phyloP scores from a whole-genome alignment of 495 filamentous ascomycete species.

The Penicillium tannophilum region DNA sequence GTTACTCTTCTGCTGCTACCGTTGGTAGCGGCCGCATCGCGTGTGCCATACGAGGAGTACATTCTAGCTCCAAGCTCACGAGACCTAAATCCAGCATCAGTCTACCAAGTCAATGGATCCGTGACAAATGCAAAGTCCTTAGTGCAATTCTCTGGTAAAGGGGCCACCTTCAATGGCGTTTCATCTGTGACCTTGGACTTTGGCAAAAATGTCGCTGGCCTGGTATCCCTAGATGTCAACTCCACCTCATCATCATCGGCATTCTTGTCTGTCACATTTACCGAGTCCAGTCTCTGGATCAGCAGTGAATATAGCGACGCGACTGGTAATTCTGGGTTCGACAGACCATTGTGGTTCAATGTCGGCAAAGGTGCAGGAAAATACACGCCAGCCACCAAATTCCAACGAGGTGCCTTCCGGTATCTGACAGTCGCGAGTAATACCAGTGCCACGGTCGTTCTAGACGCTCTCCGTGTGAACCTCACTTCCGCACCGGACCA shows the following conservation, averaged over 20 bases:
- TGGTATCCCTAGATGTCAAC: constrained; percentile 38
- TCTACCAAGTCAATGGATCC: constrained; percentile 41
- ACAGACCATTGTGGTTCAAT: constrained; percentile 43
- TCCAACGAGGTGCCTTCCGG: constrained; percentile 44
- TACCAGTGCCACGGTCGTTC: constrained; percentile 20
- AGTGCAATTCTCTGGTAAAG: constrained; percentile 8
- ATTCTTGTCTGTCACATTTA: constrained; percentile 46
- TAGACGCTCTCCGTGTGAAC: constrained; percentile 22
- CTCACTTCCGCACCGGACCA: constrained; percentile 47
- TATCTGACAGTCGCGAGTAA: constrained; percentile 43
- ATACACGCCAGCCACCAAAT: constrained; percentile 35
- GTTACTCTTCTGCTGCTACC: constrained; percentile 26
- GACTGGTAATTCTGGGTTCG: constrained; percentile 42
- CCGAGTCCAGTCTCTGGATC: constrained; percentile 46
- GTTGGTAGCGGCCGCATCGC: not conserved
- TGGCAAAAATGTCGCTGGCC: constrained; percentile 47
- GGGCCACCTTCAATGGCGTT: constrained; percentile 14
- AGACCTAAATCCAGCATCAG: constrained; percentile 31
- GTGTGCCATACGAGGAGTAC: constrained; percentile 37
- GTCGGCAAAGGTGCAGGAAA: constrained; percentile 26
- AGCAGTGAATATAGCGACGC: constrained; percentile 43
- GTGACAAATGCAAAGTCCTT: constrained; percentile 34
- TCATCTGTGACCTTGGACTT: constrained; percentile 50
- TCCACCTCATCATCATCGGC: constrained; percentile 28
- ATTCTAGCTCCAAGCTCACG: constrained; percentile 45